Conservation (phyloP, 2,329 filamentous ascomycete species). For the Ascochyta clinopodiicola region DNA sequence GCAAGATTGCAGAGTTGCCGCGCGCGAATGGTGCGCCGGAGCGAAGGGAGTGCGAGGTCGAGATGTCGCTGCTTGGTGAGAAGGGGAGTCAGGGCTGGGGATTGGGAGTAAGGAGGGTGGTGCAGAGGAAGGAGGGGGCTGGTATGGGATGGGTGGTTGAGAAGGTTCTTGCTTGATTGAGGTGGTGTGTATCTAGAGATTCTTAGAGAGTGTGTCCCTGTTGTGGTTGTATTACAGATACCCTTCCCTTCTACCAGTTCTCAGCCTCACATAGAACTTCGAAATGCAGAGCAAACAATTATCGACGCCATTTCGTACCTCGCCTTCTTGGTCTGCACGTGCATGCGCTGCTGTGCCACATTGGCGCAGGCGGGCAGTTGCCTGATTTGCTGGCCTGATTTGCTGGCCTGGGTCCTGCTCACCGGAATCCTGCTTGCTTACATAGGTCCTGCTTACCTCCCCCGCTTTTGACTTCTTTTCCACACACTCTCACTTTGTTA, state of each 20-base stretch:
- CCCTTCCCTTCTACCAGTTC: not conserved
- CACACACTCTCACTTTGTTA: too few relatives aligned
- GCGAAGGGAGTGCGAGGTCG: conserved; percentile 79
- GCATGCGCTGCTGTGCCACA: not conserved
- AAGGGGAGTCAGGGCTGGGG: conserved; percentile 77
- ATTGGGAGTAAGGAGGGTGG: conserved; percentile 81
- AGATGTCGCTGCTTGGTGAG: conserved; percentile 77
- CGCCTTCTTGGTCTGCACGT: not conserved
- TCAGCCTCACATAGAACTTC: not conserved
- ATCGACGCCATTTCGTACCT: too few relatives aligned
- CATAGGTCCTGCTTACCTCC: too few relatives aligned
- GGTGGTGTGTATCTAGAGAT: not conserved
- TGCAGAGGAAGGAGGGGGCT: conserved; percentile 75
- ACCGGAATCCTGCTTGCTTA: too few relatives aligned
- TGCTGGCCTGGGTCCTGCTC: too few relatives aligned
- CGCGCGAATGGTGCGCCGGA: conserved; percentile 49
- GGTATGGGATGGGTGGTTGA: conserved; percentile 76
- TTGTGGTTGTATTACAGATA: not conserved
- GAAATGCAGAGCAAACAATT: not conserved
- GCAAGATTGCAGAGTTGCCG: conserved; percentile 68
- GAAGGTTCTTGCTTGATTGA: conserved; percentile 50
- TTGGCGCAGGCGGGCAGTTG: too few relatives aligned
- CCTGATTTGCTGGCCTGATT: too few relatives aligned
- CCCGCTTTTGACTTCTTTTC: too few relatives aligned
- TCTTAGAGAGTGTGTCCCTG: not conserved